Evolutionary conservation across 305 asterid genomes (phyloP).

Genomic region (Rubia tinctorum): DNA sequence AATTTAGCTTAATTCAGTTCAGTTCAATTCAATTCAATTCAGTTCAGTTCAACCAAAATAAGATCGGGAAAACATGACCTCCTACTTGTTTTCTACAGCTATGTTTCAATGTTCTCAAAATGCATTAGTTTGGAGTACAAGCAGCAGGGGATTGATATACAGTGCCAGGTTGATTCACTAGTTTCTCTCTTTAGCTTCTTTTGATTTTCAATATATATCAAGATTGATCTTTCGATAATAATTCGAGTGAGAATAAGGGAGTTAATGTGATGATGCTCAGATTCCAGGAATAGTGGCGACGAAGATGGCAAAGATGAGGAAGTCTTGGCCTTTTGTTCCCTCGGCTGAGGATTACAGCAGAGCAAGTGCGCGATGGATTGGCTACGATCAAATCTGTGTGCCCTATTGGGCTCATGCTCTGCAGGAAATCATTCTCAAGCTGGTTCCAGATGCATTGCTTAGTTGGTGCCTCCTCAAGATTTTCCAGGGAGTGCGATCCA

Average conservation of each 20-base stretch:
- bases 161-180: slow-evolving; percentile 36
- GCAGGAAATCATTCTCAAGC: neutral
- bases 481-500: neutral
- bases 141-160: slow-evolving; percentile 41
- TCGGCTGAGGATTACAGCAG: slow-evolving; percentile 34
- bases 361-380: slow-evolving; percentile 38
- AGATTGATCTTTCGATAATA: too few species aligned
- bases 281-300: slow-evolving; percentile 48
- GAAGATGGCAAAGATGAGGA: slow-evolving; percentile 45
- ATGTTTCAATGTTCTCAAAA: slow-evolving; percentile 40
- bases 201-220: too few species aligned
- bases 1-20: too few species aligned
- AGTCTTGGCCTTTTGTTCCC: slow-evolving; percentile 36
- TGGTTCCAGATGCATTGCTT: slow-evolving; percentile 4
- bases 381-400: slow-evolving; percentile 31
- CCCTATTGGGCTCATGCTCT: slow-evolving; percentile 50
- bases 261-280: slow-evolving; percentile 16
- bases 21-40: too few species aligned
- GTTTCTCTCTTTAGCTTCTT: neutral
- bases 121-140: slow-evolving; percentile 39
- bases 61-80: neutral
- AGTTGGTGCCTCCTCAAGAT: neutral
- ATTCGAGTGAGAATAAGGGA: neutral
- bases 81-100: slow-evolving; percentile 19
- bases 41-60: too few species aligned